phyloP scores from a whole-genome alignment of 768 basidiomycete genomes.

The Kondoa malvinella region DNA sequence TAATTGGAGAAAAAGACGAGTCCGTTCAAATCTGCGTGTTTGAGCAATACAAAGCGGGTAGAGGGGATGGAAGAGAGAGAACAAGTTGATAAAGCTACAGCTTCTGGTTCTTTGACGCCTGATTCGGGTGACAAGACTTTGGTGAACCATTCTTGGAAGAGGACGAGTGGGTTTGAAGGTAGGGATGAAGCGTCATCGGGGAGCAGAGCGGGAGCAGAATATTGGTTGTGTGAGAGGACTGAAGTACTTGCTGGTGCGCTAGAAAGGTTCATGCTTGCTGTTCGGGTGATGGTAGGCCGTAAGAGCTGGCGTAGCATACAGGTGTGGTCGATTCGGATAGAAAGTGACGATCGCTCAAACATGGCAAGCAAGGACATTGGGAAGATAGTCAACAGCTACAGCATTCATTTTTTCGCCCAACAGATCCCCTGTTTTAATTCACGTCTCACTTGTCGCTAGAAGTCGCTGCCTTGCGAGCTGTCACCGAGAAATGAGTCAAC shows the following conservation, averaged over 20 bases:
- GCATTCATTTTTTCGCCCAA: too few species aligned
- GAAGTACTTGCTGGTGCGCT: background rate
- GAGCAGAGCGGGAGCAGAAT: background rate
- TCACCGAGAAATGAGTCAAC: too few species aligned
- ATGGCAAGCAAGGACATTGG: too few species aligned
- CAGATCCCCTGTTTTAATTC: too few species aligned
- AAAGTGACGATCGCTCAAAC: too few species aligned
- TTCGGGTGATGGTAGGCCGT: too few species aligned
- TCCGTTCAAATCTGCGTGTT: constrained; percentile 61
- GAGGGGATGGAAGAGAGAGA: constrained; percentile 46
- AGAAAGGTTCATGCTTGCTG: background rate
- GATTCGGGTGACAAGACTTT: background rate
- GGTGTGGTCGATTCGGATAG: too few species aligned
- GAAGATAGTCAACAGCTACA: too few species aligned
- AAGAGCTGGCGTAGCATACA: too few species aligned
- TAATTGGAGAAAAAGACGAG: constrained; percentile 98
- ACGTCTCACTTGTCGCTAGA: too few species aligned
- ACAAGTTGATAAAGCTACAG: constrained; percentile 20
- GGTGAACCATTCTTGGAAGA: constrained; percentile 5
- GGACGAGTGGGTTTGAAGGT: background rate
- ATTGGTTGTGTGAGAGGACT: background rate
- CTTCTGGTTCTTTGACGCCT: constrained; percentile 19
- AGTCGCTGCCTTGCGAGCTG: too few species aligned
- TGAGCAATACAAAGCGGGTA: constrained; percentile 74
- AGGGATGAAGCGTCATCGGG: background rate